phyloP scores from a whole-genome alignment of 2,329 filamentous ascomycete genomes.

The Proliferodiscus dingleyae region DNA sequence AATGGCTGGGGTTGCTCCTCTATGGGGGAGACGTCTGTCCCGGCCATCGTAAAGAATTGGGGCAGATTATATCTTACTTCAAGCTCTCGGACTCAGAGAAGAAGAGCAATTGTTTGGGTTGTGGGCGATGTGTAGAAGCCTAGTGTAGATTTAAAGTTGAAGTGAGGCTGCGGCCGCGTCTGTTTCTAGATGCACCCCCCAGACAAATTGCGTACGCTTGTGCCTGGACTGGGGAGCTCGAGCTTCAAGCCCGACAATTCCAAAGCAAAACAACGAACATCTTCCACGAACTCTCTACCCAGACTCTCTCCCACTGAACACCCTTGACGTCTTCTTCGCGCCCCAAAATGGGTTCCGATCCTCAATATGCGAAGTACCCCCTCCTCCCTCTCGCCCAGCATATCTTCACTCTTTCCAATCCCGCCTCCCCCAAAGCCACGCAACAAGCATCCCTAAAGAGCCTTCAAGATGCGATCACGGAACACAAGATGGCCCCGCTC shows the following conservation, averaged over 20 bases:
- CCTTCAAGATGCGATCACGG: slow-evolving; percentile 75
- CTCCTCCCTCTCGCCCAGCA: slow-evolving; percentile 77
- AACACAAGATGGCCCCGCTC: slow-evolving; percentile 83
- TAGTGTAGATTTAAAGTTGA: background rate
- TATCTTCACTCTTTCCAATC: slow-evolving; percentile 82
- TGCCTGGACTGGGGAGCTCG: slow-evolving; percentile 24
- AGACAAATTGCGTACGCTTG: too few relatives aligned
- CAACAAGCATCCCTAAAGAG: slow-evolving; percentile 69
- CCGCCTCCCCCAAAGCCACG: slow-evolving; percentile 58
- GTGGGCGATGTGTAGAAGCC: background rate
- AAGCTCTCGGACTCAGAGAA: background rate
- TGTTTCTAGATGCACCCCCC: too few relatives aligned
- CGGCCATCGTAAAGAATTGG: slow-evolving; percentile 30
- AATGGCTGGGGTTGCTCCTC: slow-evolving; percentile 38
- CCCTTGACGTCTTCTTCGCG: background rate
- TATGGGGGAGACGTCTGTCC: slow-evolving; percentile 16
- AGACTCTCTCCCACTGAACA: background rate
- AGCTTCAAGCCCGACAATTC: slow-evolving; percentile 17
- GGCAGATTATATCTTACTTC: background rate
- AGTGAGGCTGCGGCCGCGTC: slow-evolving; percentile 8
- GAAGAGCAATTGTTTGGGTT: background rate
- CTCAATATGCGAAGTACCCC: slow-evolving; percentile 81
- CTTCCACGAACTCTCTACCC: background rate
- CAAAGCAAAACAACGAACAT: background rate
- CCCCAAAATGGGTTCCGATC: slow-evolving; percentile 65